Percentiles rank a stretch among this genome's conserved stretches.
Conservation (phyloP, 805 yeast species). For the Kluyveromyces lactis region DNA sequence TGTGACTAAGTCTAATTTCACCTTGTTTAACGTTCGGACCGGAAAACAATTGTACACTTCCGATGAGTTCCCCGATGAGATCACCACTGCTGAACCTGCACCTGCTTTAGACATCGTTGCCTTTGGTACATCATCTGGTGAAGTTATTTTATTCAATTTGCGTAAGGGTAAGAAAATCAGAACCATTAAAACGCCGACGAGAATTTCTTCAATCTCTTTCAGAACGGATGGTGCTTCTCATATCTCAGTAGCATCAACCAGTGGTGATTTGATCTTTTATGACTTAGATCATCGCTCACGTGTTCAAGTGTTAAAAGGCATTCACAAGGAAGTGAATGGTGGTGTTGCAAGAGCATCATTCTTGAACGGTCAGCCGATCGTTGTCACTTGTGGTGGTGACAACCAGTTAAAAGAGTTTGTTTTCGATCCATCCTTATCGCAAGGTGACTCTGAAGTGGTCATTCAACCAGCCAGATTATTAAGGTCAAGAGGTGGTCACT, state of each 20-base stretch:
- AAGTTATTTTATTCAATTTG: slow-evolving; percentile 56
- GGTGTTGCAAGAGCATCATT: slow-evolving; percentile 71
- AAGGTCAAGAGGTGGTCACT: slow-evolving; percentile 96
- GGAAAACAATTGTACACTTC: slow-evolving; percentile 61
- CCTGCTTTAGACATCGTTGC: slow-evolving; percentile 85
- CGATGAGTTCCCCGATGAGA: slow-evolving; percentile 42
- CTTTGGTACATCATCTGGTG: slow-evolving; percentile 64
- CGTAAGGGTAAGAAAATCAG: slow-evolving; percentile 52
- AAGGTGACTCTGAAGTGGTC: slow-evolving; percentile 39
- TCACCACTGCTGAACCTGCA: slow-evolving; percentile 69
- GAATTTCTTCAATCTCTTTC: slow-evolving; percentile 60
- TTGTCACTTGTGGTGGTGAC: slow-evolving; percentile 86
- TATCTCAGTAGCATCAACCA: slow-evolving; percentile 64
- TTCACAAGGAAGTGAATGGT: slow-evolving; percentile 66
- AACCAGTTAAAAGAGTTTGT: slow-evolving; percentile 83
- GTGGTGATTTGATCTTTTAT: slow-evolving; percentile 81
- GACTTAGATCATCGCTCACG: slow-evolving; percentile 67
- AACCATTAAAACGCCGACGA: slow-evolving; percentile 36
- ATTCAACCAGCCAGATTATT: slow-evolving; percentile 85
- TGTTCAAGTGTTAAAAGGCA: slow-evolving; percentile 63
- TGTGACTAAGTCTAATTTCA: slow-evolving; percentile 58
- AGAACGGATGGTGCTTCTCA: slow-evolving; percentile 87
- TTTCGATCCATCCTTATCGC: slow-evolving; percentile 82
- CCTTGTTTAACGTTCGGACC: slow-evolving; percentile 67
- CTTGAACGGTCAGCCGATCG: slow-evolving; percentile 84